These are phyloP conservation scores for Kazachstania taianensis DNA, from an alignment of 805 yeast species.

Conservation along the genomic window DNA sequence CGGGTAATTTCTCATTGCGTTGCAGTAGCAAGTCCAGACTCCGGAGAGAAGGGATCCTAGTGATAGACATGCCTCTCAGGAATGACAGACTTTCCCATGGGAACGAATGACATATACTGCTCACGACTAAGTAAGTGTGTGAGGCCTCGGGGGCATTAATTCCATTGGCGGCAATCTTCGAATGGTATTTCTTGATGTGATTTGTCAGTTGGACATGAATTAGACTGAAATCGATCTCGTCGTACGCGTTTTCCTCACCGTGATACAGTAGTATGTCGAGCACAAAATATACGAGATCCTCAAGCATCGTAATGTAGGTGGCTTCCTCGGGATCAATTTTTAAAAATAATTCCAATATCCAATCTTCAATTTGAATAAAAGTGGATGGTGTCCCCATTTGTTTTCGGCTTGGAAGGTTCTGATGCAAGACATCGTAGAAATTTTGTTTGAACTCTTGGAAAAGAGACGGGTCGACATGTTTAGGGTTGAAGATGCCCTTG, in stretches of 20 bases:
- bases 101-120: constrained; percentile 51
- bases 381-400: constrained; percentile 17
- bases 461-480: constrained; percentile 18
- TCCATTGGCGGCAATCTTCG: constrained; percentile 1
- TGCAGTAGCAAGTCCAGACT: constrained; percentile 33
- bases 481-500: constrained; percentile 44
- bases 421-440: constrained; percentile 34
- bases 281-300: constrained; percentile 54
- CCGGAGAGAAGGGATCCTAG: constrained; percentile 64
- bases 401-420: constrained; percentile 40
- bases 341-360: constrained; percentile 42
- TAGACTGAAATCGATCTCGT: constrained; percentile 51
- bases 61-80: constrained; percentile 44
- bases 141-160: constrained; percentile 14
- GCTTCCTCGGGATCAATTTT: constrained; percentile 31
- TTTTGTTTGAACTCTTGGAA: constrained; percentile 29
- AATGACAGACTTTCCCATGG: constrained; percentile 86
- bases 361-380: constrained; percentile 33
- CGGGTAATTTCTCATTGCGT: constrained; percentile 6
- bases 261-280: constrained; percentile 50
- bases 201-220: constrained; percentile 44
- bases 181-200: constrained; percentile 30
- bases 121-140: constrained; percentile 64
- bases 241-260: constrained; percentile 57
- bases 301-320: constrained; percentile 33